Percentiles rank a stretch among this genome's conserved stretches.
Conservation (phyloP, 805 yeast genomes). For the Metschnikowia cubensis region DNA sequence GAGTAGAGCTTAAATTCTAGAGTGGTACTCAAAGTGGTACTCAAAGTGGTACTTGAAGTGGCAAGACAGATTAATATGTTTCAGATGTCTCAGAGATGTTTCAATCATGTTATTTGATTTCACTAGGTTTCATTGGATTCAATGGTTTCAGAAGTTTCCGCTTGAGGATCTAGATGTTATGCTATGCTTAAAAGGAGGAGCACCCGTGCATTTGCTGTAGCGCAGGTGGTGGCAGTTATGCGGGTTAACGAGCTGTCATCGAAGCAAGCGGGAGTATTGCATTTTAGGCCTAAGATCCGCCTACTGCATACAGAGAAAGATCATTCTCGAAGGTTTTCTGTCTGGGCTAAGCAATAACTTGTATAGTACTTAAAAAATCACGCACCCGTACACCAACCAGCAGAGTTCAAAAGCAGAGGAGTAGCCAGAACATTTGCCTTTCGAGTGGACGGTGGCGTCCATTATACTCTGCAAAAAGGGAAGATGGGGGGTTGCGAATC, state of each 20-base stretch:
- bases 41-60: too few species aligned
- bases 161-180: too few species aligned
- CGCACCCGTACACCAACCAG: background rate
- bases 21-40: too few species aligned
- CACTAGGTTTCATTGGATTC: too few species aligned
- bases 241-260: background rate
- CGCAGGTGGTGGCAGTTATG: background rate
- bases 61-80: too few species aligned
- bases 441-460: background rate
- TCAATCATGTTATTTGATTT: too few species aligned
- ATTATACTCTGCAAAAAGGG: background rate
- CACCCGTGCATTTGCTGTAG: background rate
- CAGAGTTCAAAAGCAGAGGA: background rate
- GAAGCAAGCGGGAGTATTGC: background rate
- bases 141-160: too few species aligned
- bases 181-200: background rate
- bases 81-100: too few species aligned
- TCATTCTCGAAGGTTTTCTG: slow-evolving; percentile 1
- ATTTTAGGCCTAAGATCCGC: background rate
- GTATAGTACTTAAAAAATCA: too few species aligned
- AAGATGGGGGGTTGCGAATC: slow-evolving; percentile 5
- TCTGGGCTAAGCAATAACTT: background rate
- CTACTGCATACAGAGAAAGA: slow-evolving; percentile 3
- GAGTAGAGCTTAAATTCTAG: too few species aligned
- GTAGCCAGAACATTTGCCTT: background rate